phyloP scores from a whole-genome alignment of 768 basidiomycete species.

The Trametes coccinea region DNA sequence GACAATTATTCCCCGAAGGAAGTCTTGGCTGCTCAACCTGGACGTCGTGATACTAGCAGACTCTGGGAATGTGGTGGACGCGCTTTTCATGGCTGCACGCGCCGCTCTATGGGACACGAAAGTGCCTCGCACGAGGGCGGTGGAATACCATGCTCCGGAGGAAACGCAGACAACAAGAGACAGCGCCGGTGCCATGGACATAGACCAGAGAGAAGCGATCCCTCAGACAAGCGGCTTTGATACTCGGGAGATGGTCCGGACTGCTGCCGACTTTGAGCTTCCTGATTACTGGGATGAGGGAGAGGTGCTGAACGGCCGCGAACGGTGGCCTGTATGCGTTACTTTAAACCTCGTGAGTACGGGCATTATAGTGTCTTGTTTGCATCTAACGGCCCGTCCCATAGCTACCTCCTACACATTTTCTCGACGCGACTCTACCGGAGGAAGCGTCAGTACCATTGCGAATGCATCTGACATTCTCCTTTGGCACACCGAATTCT shows the following conservation, averaged over 20 bases:
- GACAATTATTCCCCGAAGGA: conserved; percentile 47
- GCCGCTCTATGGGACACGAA: conserved; percentile 82
- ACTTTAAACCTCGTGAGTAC: conserved; percentile 73
- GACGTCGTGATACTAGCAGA: conserved; percentile 77
- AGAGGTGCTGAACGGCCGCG: conserved; percentile 57
- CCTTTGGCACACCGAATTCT: conserved; percentile 45
- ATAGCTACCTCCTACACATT: conserved; percentile 60
- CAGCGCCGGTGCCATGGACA: conserved; percentile 52
- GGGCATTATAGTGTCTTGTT: background rate
- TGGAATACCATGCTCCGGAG: conserved; percentile 63
- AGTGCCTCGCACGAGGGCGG: conserved; percentile 69
- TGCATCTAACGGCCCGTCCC: background rate
- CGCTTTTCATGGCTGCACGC: conserved; percentile 74
- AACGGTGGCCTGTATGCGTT: conserved; percentile 73
- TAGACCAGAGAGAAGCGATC: conserved; percentile 40
- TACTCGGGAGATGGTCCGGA: conserved; percentile 45
- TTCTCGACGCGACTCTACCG: conserved; percentile 69
- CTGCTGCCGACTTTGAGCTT: conserved; percentile 81
- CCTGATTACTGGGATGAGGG: conserved; percentile 90
- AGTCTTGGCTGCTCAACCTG: conserved; percentile 74
- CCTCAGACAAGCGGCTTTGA: conserved; percentile 51
- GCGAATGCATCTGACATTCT: conserved; percentile 62
- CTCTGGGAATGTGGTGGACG: conserved; percentile 74
- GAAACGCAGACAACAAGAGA: conserved; percentile 20
- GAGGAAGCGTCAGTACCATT: conserved; percentile 72